Conservation (phyloP, 306 rosid genomes). For the Quercus rubra region DNA sequence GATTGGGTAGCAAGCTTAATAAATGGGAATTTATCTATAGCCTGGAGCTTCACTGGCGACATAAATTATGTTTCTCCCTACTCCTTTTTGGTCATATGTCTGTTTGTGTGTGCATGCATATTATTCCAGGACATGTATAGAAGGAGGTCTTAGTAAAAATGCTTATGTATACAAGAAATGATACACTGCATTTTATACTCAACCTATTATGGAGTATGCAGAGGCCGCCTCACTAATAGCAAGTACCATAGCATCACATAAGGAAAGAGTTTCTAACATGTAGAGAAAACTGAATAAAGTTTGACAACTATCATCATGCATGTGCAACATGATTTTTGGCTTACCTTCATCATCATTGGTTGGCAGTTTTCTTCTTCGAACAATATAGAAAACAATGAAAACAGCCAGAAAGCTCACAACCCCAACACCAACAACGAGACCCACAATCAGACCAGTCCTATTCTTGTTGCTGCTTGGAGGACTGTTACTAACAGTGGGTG, state of each 20-base stretch:
- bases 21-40: not conserved
- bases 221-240: not conserved
- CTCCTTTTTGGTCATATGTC: not conserved
- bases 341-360: too few species aligned
- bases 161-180: not conserved
- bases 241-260: too few species aligned
- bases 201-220: not conserved
- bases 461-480: too few species aligned
- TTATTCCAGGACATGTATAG: not conserved
- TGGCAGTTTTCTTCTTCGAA: too few species aligned
- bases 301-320: not conserved
- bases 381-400: too few species aligned
- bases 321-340: too few species aligned
- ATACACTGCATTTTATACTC: not conserved
- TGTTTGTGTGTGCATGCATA: not conserved
- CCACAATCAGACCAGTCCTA: too few species aligned
- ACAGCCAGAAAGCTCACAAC: too few species aligned
- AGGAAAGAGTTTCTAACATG: not conserved
- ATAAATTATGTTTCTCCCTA: not conserved
- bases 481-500: too few species aligned
- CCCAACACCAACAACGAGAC: too few species aligned
- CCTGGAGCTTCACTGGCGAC: not conserved
- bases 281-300: not conserved
- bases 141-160: not conserved
- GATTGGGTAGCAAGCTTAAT: not conserved